Conservation (phyloP, 2,329 filamentous ascomycete species). For the Cladorrhinum sp. region DNA sequence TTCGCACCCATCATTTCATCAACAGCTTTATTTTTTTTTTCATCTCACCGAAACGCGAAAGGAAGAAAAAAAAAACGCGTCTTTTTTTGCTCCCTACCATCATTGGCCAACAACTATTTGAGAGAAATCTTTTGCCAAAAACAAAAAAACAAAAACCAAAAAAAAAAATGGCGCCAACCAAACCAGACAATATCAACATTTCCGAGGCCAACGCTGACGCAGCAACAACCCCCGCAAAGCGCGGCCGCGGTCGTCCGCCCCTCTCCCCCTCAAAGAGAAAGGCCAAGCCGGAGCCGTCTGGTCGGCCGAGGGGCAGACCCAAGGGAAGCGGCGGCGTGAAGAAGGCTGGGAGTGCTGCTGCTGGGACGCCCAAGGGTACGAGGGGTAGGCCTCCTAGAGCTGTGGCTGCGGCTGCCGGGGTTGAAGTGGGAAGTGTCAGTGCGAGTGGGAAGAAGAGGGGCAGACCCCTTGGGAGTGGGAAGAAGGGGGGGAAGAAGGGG, state of each 20-base stretch:
- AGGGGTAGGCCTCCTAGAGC: slow-evolving; percentile 7
- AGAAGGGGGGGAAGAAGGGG: slow-evolving; percentile 3
- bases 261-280: slow-evolving; percentile 27
- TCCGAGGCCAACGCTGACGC: no score
- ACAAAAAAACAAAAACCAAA: not conserved
- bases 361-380: slow-evolving; percentile 3
- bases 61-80: no score
- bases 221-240: slow-evolving; percentile 16
- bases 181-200: not conserved
- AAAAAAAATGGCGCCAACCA: not conserved
- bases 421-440: not conserved
- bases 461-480: not conserved
- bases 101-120: no score
- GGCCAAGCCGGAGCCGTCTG: slow-evolving; percentile 24
- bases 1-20: no score
- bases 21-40: no score
- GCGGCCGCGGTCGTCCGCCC: slow-evolving; percentile 28
- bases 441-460: no score
- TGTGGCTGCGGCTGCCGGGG: not conserved
- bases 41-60: no score
- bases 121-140: no score
- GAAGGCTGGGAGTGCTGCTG: slow-evolving; percentile 13
- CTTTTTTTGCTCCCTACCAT: not conserved
- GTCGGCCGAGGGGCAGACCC: slow-evolving; percentile 28
- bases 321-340: slow-evolving; percentile 27